Percentiles rank a stretch among this genome's conserved stretches.
Conservation (phyloP, 2,329 filamentous ascomycete genomes). For the Dactylella cylindrospora region DNA sequence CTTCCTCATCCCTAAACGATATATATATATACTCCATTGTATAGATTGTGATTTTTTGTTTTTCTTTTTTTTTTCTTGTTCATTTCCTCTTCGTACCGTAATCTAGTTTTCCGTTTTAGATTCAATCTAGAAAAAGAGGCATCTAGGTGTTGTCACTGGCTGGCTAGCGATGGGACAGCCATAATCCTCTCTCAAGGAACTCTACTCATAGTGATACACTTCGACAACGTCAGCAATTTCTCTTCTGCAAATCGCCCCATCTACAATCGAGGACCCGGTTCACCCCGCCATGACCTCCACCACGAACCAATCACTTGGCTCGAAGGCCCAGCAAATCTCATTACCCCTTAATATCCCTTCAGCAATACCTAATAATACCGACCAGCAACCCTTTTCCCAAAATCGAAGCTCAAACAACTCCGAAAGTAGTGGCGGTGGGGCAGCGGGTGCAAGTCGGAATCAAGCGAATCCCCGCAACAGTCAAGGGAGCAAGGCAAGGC, state of each 20-base stretch:
- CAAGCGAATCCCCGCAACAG: conserved; percentile 64
- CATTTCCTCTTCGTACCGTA: background rate
- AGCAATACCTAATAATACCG: conserved; percentile 14
- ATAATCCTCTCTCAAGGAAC: too few species aligned
- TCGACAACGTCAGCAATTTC: too few species aligned
- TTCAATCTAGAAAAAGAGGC: background rate
- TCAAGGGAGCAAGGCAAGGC: conserved; percentile 76
- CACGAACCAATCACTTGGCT: conserved; percentile 34
- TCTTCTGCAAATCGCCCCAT: too few species aligned
- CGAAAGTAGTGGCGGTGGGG: conserved; percentile 5
- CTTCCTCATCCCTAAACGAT: background rate
- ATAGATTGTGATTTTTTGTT: background rate
- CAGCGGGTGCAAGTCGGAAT: too few species aligned
- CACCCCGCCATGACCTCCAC: conserved; percentile 39
- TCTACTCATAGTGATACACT: too few species aligned
- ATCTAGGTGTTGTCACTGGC: background rate
- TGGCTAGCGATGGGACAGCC: too few species aligned
- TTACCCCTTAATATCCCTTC: conserved; percentile 28
- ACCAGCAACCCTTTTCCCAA: conserved; percentile 33
- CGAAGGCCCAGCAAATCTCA: conserved; percentile 39
- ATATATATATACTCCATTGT: too few species aligned
- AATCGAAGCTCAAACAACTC: conserved; percentile 26
- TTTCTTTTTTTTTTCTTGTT: background rate
- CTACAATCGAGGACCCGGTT: too few species aligned
- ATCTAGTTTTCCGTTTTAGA: too few species aligned